These are phyloP conservation scores for Sicyos baderoa DNA, from an alignment of 306 rosid species.

Conservation along the genomic window DNA sequence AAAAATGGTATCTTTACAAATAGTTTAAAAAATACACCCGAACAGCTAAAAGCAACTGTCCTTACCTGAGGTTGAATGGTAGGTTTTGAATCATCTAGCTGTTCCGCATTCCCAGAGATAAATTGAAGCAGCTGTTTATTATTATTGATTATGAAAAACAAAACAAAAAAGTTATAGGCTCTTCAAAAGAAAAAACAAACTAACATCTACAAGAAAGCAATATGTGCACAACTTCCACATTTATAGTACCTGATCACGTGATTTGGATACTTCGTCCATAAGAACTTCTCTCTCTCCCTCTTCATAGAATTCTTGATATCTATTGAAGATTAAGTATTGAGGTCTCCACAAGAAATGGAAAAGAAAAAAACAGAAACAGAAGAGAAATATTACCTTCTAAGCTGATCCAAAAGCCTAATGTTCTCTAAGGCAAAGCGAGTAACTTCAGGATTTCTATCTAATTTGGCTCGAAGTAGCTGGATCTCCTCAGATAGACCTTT, in stretches of 20 bases:
- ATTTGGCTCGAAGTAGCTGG: constrained; percentile 67
- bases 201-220: constrained; percentile 2
- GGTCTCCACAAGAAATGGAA: constrained; percentile 14
- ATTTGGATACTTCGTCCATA: constrained; percentile 49
- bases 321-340: constrained; percentile 22
- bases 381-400: constrained; percentile 53
- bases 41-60: constrained; percentile 10
- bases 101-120: constrained; percentile 48
- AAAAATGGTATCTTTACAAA: background rate
- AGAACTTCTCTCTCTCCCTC: constrained; percentile 91
- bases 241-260: constrained; percentile 65
- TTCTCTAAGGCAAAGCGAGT: constrained; percentile 87
- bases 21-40: background rate
- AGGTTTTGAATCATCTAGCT: constrained; percentile 29
- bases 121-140: constrained; percentile 58
- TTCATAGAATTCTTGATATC: constrained; percentile 89
- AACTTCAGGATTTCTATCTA: constrained; percentile 91
- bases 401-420: constrained; percentile 87
- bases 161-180: background rate
- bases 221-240: background rate
- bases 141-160: background rate
- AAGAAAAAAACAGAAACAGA: constrained; percentile 6
- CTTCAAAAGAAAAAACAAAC: background rate
- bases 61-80: constrained; percentile 52
- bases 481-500: constrained; percentile 67